Base-by-base conservation (phyloP, 1,139 yeast species). In the Kurtzmaniella quercitrusa region DNA sequence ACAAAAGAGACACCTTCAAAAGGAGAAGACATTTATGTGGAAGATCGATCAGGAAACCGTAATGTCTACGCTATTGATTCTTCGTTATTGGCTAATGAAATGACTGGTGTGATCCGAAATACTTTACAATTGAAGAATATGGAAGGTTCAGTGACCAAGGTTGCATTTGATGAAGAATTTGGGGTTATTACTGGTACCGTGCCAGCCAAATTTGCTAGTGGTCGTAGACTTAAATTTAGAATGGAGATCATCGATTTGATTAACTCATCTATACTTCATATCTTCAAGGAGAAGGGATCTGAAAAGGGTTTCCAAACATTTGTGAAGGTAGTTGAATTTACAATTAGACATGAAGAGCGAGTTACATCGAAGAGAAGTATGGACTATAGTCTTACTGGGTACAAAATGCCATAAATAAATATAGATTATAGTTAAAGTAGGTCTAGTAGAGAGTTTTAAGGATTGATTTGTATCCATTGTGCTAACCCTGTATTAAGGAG, bases 221-320 rank as follows among this genome's bases (percentile, higher is more conserved):
- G 80, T 6, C 62, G 76, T 43, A 75, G 74, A 48, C 61, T 78
- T 50, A 69, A 65, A 49, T 78, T 78, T 53, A 68, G 66, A 51
- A 73, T 78, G 38, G 73, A 64, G 45, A 66, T 76, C 18, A 62
- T 72, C 40, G 73, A 66, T 45, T 59, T 68, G 48, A 63, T 64
- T 37, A 61, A 62, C 42, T 51, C 70, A 10, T 77, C 86, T 39
- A 72, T 75, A 34, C 65, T 83, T 43, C 75, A 74, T 46, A 71
- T 84, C 49, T 71, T 70, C 39, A 81, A 79, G 59, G 65, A 74
- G 36, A 79, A 77, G 51, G 93, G 93, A n/a, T 79, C 85, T n/a
- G 67, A 72, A n/a, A 81, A 77, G 59, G 79, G 85, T 16, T 81
- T 84, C 59, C 69, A 63, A 40, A 80, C 77, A 55, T 67, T 85